Evolutionary conservation across 139 green algal genomes (phyloP).

Genomic region (Tetratostichococcus sp.): DNA sequence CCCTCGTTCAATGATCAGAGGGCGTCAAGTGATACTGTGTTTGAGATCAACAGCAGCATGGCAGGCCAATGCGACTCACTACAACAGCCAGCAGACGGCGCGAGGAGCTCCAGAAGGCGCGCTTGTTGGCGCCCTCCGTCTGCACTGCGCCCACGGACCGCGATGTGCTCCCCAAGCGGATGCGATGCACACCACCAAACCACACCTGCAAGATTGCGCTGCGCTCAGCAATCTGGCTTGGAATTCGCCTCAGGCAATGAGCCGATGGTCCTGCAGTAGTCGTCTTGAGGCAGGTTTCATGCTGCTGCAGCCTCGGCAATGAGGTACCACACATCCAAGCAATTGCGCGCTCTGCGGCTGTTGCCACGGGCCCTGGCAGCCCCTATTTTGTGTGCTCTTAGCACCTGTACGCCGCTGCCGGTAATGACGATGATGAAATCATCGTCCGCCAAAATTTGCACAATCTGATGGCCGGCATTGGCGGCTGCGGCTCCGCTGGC

Average conservation of each 20-base stretch:
- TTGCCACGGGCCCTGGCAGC: too few species aligned
- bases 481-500: background rate
- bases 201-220: constrained; percentile 50
- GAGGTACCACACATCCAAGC: too few species aligned
- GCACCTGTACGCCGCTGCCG: background rate
- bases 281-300: too few species aligned
- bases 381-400: too few species aligned
- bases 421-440: constrained; percentile 47
- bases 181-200: constrained; percentile 45
- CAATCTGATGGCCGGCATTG: constrained; percentile 25
- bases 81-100: constrained; percentile 53
- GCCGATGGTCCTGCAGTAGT: background rate
- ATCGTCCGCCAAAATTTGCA: constrained; percentile 35
- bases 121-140: constrained; percentile 50
- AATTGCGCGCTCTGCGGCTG: too few species aligned
- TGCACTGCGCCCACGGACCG: constrained; percentile 30
- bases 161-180: constrained; percentile 46
- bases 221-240: background rate
- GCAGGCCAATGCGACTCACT: constrained; percentile 46
- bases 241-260: too few species aligned
- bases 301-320: too few species aligned
- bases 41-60: too few species aligned
- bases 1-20: too few species aligned
- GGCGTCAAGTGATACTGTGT: too few species aligned
- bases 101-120: constrained; percentile 52